phyloP scores from a whole-genome alignment of 495 filamentous ascomycete species.

The Cudoniella acicularis region DNA sequence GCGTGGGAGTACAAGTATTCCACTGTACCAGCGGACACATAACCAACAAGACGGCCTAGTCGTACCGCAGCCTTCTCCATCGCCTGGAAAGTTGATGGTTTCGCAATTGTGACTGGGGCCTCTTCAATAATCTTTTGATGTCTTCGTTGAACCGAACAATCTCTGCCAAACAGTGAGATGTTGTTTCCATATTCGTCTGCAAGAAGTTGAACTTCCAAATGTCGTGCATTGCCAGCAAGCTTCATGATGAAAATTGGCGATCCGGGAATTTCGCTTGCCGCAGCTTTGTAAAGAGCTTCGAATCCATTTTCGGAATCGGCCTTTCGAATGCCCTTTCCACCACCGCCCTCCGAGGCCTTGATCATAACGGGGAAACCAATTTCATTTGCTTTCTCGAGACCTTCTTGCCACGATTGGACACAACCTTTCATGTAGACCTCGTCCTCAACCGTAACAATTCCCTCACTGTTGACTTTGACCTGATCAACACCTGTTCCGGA shows the following conservation, averaged over 20 bases:
- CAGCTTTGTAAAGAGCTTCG: constrained; percentile 81
- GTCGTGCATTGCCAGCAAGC: constrained; percentile 90
- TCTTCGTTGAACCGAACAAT: constrained; percentile 97
- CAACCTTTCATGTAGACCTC: constrained; percentile 88
- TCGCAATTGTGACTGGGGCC: constrained; percentile 94
- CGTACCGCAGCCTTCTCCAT: constrained; percentile 98
- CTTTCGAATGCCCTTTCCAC: constrained; percentile 99
- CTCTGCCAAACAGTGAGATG: constrained; percentile 96
- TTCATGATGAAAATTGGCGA: constrained; percentile 99
- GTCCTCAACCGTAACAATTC: constrained; percentile 88
- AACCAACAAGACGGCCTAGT: constrained; percentile 88
- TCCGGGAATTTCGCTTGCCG: constrained; percentile 96
- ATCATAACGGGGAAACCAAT: constrained; percentile 99
- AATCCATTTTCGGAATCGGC: constrained; percentile 86
- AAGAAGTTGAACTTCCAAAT: constrained; percentile 95
- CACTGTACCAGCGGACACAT: constrained; percentile 97
- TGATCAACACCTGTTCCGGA: constrained; percentile 86
- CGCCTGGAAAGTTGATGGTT: constrained; percentile 77
- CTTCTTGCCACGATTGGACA: constrained; percentile 82
- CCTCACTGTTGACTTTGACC: constrained; percentile 72
- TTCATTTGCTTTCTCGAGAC: constrained; percentile 76
- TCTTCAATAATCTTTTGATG: constrained; percentile 99
- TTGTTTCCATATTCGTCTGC: constrained; percentile 99
- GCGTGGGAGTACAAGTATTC: constrained; percentile 99
- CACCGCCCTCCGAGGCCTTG: constrained; percentile 99